Percentiles rank a stretch among this genome's conserved stretches.
Conservation (phyloP, 2,329 filamentous ascomycete genomes). For the Elsinoe ampelina region DNA sequence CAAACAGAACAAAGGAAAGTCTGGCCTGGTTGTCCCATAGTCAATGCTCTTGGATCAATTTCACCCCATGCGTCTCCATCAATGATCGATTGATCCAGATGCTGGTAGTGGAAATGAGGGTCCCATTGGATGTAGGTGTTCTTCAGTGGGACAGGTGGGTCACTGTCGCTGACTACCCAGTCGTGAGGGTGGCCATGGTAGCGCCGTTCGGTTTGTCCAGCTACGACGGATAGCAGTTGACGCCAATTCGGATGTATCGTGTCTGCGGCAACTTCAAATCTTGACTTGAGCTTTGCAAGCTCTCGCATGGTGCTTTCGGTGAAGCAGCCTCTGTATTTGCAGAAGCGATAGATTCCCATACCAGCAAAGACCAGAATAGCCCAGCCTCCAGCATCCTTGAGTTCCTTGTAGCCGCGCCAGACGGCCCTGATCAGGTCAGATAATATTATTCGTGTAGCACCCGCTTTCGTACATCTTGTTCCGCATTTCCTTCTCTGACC, state of each 20-base stretch:
- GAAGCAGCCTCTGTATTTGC: constrained; percentile 50
- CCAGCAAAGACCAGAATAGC: constrained; percentile 48
- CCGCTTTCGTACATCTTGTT: constrained; percentile 33
- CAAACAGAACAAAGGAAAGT: constrained; percentile 37
- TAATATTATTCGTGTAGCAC: not conserved
- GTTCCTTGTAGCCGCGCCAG: constrained; percentile 52
- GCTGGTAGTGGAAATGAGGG: constrained; percentile 39
- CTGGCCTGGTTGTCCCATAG: constrained; percentile 7
- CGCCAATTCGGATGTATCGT: constrained; percentile 46
- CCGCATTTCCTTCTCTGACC: constrained; percentile 49
- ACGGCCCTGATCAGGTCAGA: constrained; percentile 27
- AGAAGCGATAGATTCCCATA: constrained; percentile 50
- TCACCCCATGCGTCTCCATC: constrained; percentile 41
- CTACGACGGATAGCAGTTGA: constrained; percentile 40
- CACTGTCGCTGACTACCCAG: constrained; percentile 41
- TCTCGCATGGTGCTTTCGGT: constrained; percentile 42
- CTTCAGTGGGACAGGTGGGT: constrained; percentile 36
- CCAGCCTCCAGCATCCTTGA: constrained; percentile 49
- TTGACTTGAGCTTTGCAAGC: constrained; percentile 36
- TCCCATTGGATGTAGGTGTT: constrained; percentile 42
- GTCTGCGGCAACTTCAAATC: constrained; percentile 46
- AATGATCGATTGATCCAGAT: constrained; percentile 42
- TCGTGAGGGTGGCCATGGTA: constrained; percentile 44
- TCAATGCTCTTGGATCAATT: constrained; percentile 39
- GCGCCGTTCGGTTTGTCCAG: constrained; percentile 31